Evolutionary conservation across 352 stramenopile genomes (phyloP).

Genomic region (Phytopythium ostracodes): DNA sequence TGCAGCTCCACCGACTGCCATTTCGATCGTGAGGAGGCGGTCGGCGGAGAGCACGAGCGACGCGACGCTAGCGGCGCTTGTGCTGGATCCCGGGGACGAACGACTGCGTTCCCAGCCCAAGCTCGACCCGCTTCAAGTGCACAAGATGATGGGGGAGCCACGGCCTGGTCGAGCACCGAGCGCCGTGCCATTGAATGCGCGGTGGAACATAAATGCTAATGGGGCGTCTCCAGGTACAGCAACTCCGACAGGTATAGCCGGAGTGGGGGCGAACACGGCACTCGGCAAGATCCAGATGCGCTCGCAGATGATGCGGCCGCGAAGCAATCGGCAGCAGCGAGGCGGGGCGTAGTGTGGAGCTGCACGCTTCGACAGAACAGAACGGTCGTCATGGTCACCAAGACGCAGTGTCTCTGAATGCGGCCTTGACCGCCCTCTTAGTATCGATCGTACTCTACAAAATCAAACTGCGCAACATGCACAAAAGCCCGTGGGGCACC

Average conservation of each 20-base stretch:
- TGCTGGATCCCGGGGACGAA: slow-evolving; percentile 26
- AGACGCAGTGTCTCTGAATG: neutral
- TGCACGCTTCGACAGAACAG: no score
- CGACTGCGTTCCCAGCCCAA: slow-evolving; percentile 52
- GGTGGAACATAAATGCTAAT: neutral
- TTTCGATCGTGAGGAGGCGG: slow-evolving; percentile 25
- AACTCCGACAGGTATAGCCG: neutral
- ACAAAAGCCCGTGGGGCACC: neutral
- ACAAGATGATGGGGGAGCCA: slow-evolving; percentile 30
- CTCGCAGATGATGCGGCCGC: slow-evolving; percentile 49
- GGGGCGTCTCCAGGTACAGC: neutral
- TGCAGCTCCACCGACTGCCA: slow-evolving; percentile 4
- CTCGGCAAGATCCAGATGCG: slow-evolving; percentile 53
- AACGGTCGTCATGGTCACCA: no score
- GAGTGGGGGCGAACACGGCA: slow-evolving; percentile 4
- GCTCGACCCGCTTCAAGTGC: slow-evolving; percentile 51
- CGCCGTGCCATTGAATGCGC: neutral
- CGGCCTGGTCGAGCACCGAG: neutral
- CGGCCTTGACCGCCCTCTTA: neutral
- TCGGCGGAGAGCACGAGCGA: neutral
- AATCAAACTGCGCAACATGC: neutral
- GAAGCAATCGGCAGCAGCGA: slow-evolving; percentile 23
- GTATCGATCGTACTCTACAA: slow-evolving; percentile 10
- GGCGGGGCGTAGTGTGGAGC: slow-evolving; percentile 1
- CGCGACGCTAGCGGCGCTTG: slow-evolving; percentile 22